A percentile compares a stretch with the other conserved stretches of the same genome.
Conservation (phyloP, 352 stramenopile genomes). For the Globisporangium paddicum region DNA sequence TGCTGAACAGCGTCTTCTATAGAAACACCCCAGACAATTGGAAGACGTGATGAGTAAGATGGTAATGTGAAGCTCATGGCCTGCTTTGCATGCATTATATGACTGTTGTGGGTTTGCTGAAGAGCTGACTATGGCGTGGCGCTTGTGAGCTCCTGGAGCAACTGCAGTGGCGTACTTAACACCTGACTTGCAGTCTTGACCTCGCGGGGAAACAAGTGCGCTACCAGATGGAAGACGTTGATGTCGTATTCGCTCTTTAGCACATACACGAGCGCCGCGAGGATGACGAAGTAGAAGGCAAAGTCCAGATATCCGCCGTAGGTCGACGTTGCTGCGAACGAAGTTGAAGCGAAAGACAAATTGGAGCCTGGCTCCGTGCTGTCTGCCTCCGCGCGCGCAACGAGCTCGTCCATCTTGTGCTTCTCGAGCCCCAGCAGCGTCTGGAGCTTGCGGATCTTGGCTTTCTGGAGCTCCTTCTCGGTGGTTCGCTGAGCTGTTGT, state of each 20-base stretch:
- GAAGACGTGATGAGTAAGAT: neutral
- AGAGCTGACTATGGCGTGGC: neutral
- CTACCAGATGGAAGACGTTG: conserved; percentile 35
- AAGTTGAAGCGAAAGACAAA: neutral
- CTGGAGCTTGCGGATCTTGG: conserved; percentile 56
- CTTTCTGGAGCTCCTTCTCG: conserved; percentile 28
- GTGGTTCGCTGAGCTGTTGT: conserved; percentile 8
- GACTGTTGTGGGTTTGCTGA: neutral
- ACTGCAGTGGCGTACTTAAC: conserved; percentile 11
- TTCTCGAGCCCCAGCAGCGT: conserved; percentile 47
- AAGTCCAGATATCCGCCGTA: conserved; percentile 43
- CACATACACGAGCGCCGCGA: conserved; percentile 35
- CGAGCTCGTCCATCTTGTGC: conserved; percentile 31
- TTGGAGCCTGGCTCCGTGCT: conserved; percentile 11
- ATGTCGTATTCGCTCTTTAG: conserved; percentile 53
- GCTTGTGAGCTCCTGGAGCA: neutral
- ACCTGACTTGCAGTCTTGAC: conserved; percentile 35
- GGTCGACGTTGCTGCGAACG: conserved; percentile 10
- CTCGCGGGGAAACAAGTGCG: conserved; percentile 44
- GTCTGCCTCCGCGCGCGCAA: conserved; percentile 32
- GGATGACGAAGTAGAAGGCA: conserved; percentile 31
- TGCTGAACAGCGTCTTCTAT: conserved; percentile 75
- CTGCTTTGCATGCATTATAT: neutral
- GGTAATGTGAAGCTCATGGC: neutral
- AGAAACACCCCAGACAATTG: too few species aligned